Base-by-base conservation (phyloP, 306 rosid species). In the Castanopsis chinensis region DNA sequence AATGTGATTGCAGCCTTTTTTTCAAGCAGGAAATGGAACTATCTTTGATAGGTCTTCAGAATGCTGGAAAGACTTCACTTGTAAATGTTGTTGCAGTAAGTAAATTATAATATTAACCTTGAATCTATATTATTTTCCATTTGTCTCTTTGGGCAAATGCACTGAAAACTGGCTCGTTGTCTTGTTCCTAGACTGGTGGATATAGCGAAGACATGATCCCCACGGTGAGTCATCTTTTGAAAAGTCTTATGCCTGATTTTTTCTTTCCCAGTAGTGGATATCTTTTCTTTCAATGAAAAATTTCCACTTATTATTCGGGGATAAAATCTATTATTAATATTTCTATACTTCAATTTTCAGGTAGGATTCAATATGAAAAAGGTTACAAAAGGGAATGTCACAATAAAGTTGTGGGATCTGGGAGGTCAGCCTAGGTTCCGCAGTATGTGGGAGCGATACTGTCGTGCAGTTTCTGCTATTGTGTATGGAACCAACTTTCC, bases 171-270 rank as follows among this genome's bases (percentile, higher is more conserved):
- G 10, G 7, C 45, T 49, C 72, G 70, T 54, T 30, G 19, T 52
- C 37, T 78, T 81, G 69, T 74, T 84, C 78, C 5, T 78, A 93
- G 98, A 93, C 97, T 17, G 98, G 94, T 63, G 98, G 98, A 37
- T 93, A 93, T 55, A 93, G 98, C n/a, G 98, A 93, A 87, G 98
- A 93, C 86, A 93, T 93, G 98, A 93, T 93, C 73, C 98, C 98
- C 7, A 93, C 97, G 19, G 98, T 93, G 85, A 86, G 94, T 85
- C 63, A 45, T 82, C 9, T 53, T 79, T 76, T 64, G 17, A 15
- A 56, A 63, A 18, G 49, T 19, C 55, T 21, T 41, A 2, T 60
- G 19, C 27, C 67, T 75, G 21, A 17, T 30, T 13, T 20, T 45
- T 14, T 5, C 14, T 57, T 73, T 32, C 14, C 15, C 10, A 11